Conservation (phyloP, 2,329 filamentous ascomycete species). For the Zymoseptoria brevis region DNA sequence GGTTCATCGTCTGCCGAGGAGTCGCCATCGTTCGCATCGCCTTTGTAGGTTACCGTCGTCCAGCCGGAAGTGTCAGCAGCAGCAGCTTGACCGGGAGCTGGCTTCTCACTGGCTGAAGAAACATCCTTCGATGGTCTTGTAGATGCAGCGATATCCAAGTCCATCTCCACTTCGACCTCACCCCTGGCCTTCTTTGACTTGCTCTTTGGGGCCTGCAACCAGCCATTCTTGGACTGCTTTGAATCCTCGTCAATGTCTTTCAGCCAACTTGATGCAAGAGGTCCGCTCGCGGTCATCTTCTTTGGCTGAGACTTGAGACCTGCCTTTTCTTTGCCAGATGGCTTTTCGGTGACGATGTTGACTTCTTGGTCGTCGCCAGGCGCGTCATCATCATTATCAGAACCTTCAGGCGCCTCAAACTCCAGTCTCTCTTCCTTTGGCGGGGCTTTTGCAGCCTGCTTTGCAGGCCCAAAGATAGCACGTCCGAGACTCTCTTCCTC, state of each 20-base stretch:
- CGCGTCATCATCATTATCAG: constrained; percentile 35
- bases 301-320: constrained; percentile 11
- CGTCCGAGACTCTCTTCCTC: constrained; percentile 58
- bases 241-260: constrained; percentile 5
- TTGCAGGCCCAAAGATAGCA: constrained; percentile 55
- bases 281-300: constrained; percentile 15
- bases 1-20: constrained; percentile 19
- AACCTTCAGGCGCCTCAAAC: constrained; percentile 53
- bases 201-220: constrained; percentile 18
- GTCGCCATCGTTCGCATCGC: constrained; percentile 21
- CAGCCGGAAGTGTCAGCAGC: constrained; percentile 35
- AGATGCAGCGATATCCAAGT: neutral
- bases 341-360: constrained; percentile 31
- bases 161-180: constrained; percentile 13
- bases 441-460: constrained; percentile 30
- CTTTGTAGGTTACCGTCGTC: constrained; percentile 35
- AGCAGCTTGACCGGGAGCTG: neutral
- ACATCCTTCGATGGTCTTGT: neutral
- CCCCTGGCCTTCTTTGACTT: constrained; percentile 17
- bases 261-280: constrained; percentile 17
- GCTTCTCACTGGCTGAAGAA: neutral
- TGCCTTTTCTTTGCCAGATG: constrained; percentile 7
- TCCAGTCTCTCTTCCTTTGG: constrained; percentile 39
- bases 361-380: constrained; percentile 22
- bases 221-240: constrained; percentile 8